Conservation (phyloP, 1,284 basidiomycete species). For the Cutaneotrichosporon cavernicola region DNA sequence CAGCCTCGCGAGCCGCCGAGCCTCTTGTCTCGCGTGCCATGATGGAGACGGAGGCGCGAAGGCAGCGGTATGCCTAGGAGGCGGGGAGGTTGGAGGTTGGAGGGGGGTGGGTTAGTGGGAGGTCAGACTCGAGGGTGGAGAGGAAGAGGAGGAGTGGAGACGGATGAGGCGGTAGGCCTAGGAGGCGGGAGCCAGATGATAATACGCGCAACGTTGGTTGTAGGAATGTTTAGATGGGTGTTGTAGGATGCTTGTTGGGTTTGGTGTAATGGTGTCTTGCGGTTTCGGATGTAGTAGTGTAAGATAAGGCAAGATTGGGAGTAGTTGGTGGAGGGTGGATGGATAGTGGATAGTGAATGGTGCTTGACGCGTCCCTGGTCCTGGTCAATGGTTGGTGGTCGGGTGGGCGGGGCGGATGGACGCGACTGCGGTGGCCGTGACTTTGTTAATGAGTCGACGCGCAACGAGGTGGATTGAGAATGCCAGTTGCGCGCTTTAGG, state of each 20-base stretch:
- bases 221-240: background rate
- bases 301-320: background rate
- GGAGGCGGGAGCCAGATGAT: background rate
- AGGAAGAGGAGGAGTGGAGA: no score
- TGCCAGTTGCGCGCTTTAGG: background rate
- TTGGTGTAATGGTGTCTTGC: no score
- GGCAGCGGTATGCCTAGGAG: background rate
- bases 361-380: conserved; percentile 8
- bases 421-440: conserved; percentile 1
- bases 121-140: no score
- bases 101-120: no score
- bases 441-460: background rate
- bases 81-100: background rate
- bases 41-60: background rate
- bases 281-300: no score
- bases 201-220: background rate
- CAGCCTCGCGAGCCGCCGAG: conserved; percentile 16
- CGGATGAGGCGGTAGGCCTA: background rate
- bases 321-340: conserved; percentile 2
- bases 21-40: conserved; percentile 21
- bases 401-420: background rate
- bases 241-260: background rate
- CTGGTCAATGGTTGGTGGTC: background rate
- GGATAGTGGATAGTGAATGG: background rate
- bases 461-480: no score